Evolutionary conservation across 108 stramenopile species (phyloP).

Genomic region (Skeletonema marinoi): DNA sequence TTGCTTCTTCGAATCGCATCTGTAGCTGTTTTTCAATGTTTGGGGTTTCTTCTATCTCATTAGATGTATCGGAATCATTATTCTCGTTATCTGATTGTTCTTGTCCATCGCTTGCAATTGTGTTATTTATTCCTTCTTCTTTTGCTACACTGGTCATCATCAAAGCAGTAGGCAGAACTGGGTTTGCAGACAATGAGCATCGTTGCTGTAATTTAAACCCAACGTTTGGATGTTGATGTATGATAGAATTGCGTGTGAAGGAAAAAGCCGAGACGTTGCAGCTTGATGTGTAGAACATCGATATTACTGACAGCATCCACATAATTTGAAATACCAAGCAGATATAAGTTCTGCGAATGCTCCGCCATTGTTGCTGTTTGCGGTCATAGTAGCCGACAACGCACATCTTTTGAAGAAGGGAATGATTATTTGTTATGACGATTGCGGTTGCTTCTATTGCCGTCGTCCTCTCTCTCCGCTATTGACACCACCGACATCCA

Average conservation of each 20-base stretch:
- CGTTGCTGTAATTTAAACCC: background rate
- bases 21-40: conserved; percentile 1
- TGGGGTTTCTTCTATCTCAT: background rate
- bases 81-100: background rate
- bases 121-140: background rate
- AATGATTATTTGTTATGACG: background rate
- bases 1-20: conserved; percentile 32
- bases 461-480: too few relatives aligned
- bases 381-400: background rate
- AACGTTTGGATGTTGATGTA: background rate
- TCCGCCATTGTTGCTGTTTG: background rate
- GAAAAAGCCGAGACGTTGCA: background rate
- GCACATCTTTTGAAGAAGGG: too few relatives aligned
- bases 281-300: background rate
- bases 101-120: background rate
- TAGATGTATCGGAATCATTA: background rate
- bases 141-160: background rate
- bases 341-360: background rate
- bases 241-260: background rate
- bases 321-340: background rate
- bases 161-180: background rate
- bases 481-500: too few relatives aligned
- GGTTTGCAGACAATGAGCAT: background rate
- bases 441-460: too few relatives aligned
- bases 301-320: background rate